Evolutionary conservation across 768 basidiomycete species (phyloP).

Genomic region (Favolaschia claudopus): DNA sequence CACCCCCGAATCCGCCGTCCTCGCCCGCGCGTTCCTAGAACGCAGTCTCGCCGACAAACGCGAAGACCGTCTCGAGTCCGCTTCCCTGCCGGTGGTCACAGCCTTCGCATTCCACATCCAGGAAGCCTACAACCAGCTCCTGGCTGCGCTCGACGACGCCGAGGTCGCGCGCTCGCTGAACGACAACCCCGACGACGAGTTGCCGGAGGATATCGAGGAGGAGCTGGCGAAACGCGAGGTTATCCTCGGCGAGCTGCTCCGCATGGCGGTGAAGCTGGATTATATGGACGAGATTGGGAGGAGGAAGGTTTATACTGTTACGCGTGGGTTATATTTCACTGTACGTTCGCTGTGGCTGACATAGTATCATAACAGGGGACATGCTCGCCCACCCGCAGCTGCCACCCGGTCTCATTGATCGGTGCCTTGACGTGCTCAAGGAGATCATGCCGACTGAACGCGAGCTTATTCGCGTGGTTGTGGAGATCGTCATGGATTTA

Average conservation of each 20-base stretch:
- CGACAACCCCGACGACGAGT: slow-evolving; percentile 40
- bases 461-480: slow-evolving; percentile 87
- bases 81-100: slow-evolving; percentile 87
- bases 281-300: slow-evolving; percentile 96
- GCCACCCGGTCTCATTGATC: slow-evolving; percentile 79
- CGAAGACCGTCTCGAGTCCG: slow-evolving; percentile 70
- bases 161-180: slow-evolving; percentile 45
- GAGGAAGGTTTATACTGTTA: slow-evolving; percentile 87
- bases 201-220: slow-evolving; percentile 61
- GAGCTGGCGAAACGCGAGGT: slow-evolving; percentile 72
- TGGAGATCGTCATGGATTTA: slow-evolving; percentile 84
- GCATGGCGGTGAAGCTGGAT: slow-evolving; percentile 83
- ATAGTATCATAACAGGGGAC: too few species aligned
- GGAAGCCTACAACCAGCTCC: slow-evolving; percentile 72
- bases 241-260: slow-evolving; percentile 81
- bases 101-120: slow-evolving; percentile 88
- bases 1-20: slow-evolving; percentile 81
- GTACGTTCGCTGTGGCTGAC: background rate
- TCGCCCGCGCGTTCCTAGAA: slow-evolving; percentile 87
- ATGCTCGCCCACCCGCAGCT: slow-evolving; percentile 88
- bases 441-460: slow-evolving; percentile 84
- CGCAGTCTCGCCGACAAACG: slow-evolving; percentile 72
- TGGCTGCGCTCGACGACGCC: slow-evolving; percentile 48
- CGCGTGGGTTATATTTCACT: slow-evolving; percentile 63
- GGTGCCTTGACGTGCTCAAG: slow-evolving; percentile 86